phyloP scores from a whole-genome alignment of 2,329 filamentous ascomycete species.

The Paramyrothecium sp. region DNA sequence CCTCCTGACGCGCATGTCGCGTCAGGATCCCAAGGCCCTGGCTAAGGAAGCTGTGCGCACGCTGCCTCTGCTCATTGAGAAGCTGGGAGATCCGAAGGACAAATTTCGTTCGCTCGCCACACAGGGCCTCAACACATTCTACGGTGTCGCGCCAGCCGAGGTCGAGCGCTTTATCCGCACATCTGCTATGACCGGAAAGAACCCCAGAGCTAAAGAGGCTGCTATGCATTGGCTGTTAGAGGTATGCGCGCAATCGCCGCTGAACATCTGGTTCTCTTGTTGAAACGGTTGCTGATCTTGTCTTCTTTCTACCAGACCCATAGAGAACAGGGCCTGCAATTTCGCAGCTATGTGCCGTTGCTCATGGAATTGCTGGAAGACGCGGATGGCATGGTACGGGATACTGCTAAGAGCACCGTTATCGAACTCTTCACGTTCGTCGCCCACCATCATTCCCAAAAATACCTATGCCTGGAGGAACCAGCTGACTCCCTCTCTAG shows the following conservation, averaged over 20 bases:
- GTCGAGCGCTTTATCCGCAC: constrained; percentile 81
- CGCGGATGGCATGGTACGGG: constrained; percentile 82
- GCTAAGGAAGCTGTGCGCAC: constrained; percentile 69
- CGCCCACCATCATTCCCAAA: background rate
- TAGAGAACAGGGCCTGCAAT: constrained; percentile 73
- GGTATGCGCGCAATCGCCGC: constrained; percentile 39
- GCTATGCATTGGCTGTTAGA: constrained; percentile 83
- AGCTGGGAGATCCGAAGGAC: constrained; percentile 85
- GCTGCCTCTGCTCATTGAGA: constrained; percentile 75
- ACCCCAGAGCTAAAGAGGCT: constrained; percentile 79
- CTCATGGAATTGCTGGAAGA: constrained; percentile 89
- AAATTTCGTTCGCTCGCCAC: constrained; percentile 74
- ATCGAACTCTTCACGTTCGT: constrained; percentile 80
- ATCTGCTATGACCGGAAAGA: constrained; percentile 74
- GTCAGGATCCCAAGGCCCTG: constrained; percentile 77
- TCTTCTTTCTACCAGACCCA: constrained; percentile 61
- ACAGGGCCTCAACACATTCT: constrained; percentile 76
- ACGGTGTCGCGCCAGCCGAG: constrained; percentile 65
- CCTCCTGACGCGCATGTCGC: constrained; percentile 78
- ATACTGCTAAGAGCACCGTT: constrained; percentile 77
- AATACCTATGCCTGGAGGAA: background rate
- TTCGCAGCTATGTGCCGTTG: constrained; percentile 77
- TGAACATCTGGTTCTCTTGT: background rate
- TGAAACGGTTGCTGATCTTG: background rate
- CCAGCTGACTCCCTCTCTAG: constrained; percentile 35